Evolutionary conservation across 208 protist genomes (phyloP).

Genomic region (Acanthamoeba castellanii): DNA sequence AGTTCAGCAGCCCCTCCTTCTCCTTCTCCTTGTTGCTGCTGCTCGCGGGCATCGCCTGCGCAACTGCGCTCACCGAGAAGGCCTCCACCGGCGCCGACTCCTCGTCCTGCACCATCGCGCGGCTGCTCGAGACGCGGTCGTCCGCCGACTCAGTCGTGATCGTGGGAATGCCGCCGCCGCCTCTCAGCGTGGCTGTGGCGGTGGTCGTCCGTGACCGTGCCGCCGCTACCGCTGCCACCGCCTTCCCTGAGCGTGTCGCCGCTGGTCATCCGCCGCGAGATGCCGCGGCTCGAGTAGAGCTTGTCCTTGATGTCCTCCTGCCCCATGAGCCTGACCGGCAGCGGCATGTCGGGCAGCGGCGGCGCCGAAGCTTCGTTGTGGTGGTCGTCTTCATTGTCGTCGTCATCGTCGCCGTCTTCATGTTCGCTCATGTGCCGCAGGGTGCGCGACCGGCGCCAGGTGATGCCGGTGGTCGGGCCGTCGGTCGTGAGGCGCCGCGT

Average conservation of each 20-base stretch:
- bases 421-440: neutral
- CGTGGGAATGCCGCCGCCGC: neutral
- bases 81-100: neutral
- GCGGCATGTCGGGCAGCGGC: constrained; percentile 10
- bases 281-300: constrained; percentile 35
- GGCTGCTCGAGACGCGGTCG: neutral
- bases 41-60: neutral
- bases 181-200: too few relatives aligned
- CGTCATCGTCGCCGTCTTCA: neutral
- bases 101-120: neutral
- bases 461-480: neutral
- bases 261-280: constrained; percentile 2
- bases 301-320: constrained; percentile 43
- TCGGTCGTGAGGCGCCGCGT: neutral
- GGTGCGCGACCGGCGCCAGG: neutral
- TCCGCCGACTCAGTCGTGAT: neutral
- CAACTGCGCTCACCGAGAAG: neutral
- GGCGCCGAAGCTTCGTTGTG: neutral
- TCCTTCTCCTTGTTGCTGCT: neutral
- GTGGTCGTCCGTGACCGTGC: too few relatives aligned
- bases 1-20: neutral
- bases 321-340: neutral
- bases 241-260: neutral
- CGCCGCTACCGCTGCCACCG: neutral
- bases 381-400: neutral